Evolutionary conservation across 495 filamentous ascomycete species (phyloP), one percentile per base, ranked within the genome.

Genomic region (Bacidia gigantensis): DNA sequence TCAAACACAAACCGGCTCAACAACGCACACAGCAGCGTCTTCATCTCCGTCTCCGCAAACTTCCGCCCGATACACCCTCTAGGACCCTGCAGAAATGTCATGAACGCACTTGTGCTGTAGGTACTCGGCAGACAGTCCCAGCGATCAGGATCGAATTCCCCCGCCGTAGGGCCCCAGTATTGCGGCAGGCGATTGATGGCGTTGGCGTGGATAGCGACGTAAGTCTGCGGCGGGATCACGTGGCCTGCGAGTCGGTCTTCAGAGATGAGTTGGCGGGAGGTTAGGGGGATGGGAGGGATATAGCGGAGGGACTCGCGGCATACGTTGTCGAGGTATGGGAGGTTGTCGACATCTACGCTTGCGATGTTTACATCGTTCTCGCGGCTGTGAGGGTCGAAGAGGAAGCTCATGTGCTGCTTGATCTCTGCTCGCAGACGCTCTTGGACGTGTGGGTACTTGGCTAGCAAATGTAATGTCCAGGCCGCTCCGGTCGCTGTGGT

Each of bases 141-240:
- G 14, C 61, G 56, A 29, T 63, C 60, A 0, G 61, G 61, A 12
- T 62, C 57, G 43, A 63, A 63, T 45, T 69, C 54, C 23, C 75
- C 71, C 56, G 75, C 67, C 32, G 59, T 69, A 26, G 70, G 58
- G 35, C 71, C 76, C 62, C 78, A 72, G 64, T 69, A 78, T 26
- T 79, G 74, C 68, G 63, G 49, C 23, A 62, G 54, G 55, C 57
- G 64, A 55, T 50, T 62, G 26, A 62, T 60, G 18, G 58, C 60
- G 50, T 63, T 63, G 41, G 59, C 46, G 9, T 54, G 56, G 9
- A 63, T 58, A 3, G 56, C 52, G 11, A 63, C 52, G 2, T 49
- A 55, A 11, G 60, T 62, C 1, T 53, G 53, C 5, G 54, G 54
- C 2, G 60, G 59, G 10, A 63, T 45, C n/a, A 53, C 45, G 51